These are phyloP conservation scores for Schizopora paradoxa DNA, from an alignment of 1,284 basidiomycete genomes.

Conservation along the genomic window DNA sequence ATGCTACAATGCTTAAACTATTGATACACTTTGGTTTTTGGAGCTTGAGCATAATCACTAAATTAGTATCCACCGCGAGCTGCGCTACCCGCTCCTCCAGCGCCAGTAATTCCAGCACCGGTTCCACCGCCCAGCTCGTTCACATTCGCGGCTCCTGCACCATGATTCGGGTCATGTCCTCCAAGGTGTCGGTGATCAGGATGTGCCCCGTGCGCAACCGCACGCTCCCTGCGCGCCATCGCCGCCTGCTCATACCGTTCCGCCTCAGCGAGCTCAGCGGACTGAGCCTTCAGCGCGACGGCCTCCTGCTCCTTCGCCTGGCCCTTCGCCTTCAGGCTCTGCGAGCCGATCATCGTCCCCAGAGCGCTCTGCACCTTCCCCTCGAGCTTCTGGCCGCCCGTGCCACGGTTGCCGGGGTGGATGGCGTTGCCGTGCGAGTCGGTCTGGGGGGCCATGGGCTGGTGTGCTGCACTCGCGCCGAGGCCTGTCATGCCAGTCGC, in stretches of 20 bases:
- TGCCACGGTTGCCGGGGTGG: conserved; percentile 13
- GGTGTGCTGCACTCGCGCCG: conserved; percentile 1
- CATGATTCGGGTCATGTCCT: conserved; percentile 11
- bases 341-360: conserved; percentile 43
- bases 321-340: conserved; percentile 44
- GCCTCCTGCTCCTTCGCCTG: conserved; percentile 46
- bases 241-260: conserved; percentile 50
- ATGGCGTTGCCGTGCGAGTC: conserved; percentile 10
- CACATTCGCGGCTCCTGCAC: conserved; percentile 6
- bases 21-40: too few relatives aligned
- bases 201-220: conserved; percentile 42
- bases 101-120: conserved; percentile 3
- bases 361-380: conserved; percentile 47
- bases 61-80: conserved; percentile 5
- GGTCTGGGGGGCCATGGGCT: conserved; percentile 9
- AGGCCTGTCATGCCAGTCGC: neutral
- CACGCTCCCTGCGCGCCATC: conserved; percentile 42
- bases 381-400: conserved; percentile 28
- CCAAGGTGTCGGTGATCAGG: conserved; percentile 14
- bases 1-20: neutral
- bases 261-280: conserved; percentile 46
- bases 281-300: conserved; percentile 37
- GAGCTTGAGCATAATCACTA: too few relatives aligned
- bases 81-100: conserved; percentile 5
- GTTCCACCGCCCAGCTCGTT: conserved; percentile 10